Conservation (phyloP, 1,284 basidiomycete genomes). For the Pyrrhoderma lamaoense region DNA sequence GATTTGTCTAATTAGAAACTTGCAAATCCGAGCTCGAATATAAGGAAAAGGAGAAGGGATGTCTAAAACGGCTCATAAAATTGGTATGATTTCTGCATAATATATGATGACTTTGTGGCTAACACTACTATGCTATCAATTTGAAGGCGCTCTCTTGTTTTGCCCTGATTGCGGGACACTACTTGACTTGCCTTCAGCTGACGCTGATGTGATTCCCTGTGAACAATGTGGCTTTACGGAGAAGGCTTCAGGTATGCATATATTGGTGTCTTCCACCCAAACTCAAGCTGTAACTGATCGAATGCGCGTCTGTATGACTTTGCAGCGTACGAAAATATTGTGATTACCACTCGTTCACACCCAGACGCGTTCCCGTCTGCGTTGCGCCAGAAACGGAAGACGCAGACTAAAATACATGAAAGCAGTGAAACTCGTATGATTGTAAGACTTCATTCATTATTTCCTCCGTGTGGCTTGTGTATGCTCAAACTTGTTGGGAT, state of each 20-base stretch:
- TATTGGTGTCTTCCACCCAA: neutral
- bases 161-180: slow-evolving; percentile 90
- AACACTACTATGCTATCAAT: no score
- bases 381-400: slow-evolving; percentile 84
- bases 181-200: slow-evolving; percentile 77
- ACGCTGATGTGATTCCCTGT: slow-evolving; percentile 72
- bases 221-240: slow-evolving; percentile 85
- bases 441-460: slow-evolving; percentile 35
- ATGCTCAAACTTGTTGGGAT: slow-evolving; percentile 7
- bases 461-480: neutral
- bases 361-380: slow-evolving; percentile 92
- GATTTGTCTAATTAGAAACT: no score
- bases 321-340: slow-evolving; percentile 87
- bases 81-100: slow-evolving; percentile 8
- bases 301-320: neutral
- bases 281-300: slow-evolving; percentile 5
- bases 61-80: slow-evolving; percentile 15
- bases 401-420: slow-evolving; percentile 78
- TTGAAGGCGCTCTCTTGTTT: slow-evolving; percentile 81
- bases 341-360: slow-evolving; percentile 86
- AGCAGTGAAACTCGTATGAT: slow-evolving; percentile 66
- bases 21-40: no score
- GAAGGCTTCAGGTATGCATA: slow-evolving; percentile 78
- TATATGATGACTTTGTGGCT: neutral
- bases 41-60: neutral